Evolutionary conservation across 768 basidiomycete species (phyloP).

Genomic region (Phylloporus sp.): DNA sequence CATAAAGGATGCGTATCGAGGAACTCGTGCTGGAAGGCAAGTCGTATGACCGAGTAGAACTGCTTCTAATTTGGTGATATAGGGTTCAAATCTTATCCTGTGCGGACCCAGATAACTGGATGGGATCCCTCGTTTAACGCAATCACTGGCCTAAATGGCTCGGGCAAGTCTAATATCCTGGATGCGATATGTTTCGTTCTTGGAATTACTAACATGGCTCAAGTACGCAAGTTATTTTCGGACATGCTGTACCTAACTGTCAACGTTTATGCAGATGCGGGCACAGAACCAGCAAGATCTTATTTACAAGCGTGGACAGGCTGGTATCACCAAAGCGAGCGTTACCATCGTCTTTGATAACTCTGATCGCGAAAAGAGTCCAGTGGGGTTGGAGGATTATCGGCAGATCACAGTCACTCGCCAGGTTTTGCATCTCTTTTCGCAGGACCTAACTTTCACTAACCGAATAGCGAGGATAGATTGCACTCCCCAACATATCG

Average conservation of each 20-base stretch:
- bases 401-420: conserved; percentile 96
- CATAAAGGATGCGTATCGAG: conserved; percentile 79
- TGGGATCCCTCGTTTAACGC: conserved; percentile 99
- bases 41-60: background rate
- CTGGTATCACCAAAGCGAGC: conserved; percentile 93
- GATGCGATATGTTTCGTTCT: conserved; percentile 99
- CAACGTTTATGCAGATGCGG: conserved; percentile 60
- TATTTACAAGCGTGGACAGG: conserved; percentile 98
- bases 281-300: conserved; percentile 95
- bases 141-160: conserved; percentile 93
- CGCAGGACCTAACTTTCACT: background rate
- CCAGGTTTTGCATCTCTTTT: conserved; percentile 55
- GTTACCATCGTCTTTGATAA: conserved; percentile 99
- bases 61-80: conserved; percentile 2
- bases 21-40: conserved; percentile 91
- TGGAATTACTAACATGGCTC: conserved; percentile 96
- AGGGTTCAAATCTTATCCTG: conserved; percentile 99
- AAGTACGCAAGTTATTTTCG: conserved; percentile 43
- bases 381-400: conserved; percentile 72
- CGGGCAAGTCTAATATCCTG: conserved; percentile 98
- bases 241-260: background rate
- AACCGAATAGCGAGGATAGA: conserved; percentile 43
- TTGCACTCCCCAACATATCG: conserved; percentile 87
- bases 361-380: conserved; percentile 80
- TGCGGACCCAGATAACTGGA: conserved; percentile 90